Conservation (phyloP, 2,329 filamentous ascomycete genomes). For the Trichoderma simmonsii region DNA sequence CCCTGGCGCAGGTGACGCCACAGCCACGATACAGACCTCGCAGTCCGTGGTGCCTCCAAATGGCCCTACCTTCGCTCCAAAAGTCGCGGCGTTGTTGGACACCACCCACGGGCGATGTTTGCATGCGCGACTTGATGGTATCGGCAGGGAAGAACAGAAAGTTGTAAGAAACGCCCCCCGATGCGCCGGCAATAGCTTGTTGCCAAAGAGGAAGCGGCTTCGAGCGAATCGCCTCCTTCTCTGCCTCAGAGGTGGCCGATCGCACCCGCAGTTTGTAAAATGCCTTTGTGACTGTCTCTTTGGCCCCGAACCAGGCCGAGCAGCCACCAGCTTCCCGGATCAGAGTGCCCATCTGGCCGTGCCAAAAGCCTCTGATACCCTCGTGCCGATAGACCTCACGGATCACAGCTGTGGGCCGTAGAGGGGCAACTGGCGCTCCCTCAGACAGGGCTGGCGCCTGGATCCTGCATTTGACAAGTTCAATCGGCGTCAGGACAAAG, state of each 20-base stretch:
- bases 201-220: constrained; percentile 74
- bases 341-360: constrained; percentile 87
- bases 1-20: constrained; percentile 83
- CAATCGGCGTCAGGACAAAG: constrained; percentile 87
- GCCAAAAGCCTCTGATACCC: constrained; percentile 86
- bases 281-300: constrained; percentile 72
- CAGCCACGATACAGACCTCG: constrained; percentile 89
- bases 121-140: constrained; percentile 96
- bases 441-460: constrained; percentile 63
- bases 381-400: constrained; percentile 77
- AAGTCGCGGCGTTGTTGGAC: constrained; percentile 63
- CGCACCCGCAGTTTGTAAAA: constrained; percentile 60
- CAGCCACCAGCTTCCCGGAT: constrained; percentile 92
- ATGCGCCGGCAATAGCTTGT: constrained; percentile 81
- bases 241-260: constrained; percentile 36
- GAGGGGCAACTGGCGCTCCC: constrained; percentile 43
- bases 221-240: constrained; percentile 41
- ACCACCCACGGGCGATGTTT: constrained; percentile 71
- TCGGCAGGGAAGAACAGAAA: constrained; percentile 97
- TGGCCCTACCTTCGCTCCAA: constrained; percentile 61
- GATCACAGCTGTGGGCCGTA: constrained; percentile 69
- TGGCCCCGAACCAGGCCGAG: constrained; percentile 91
- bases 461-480: constrained; percentile 98
- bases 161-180: constrained; percentile 91
- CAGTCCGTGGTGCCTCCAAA: constrained; percentile 83